A percentile compares a stretch with the other conserved stretches of the same genome.
These are phyloP conservation scores for Tuber aestivum DNA, from an alignment of 495 filamentous ascomycete species.

Conservation along the genomic window DNA sequence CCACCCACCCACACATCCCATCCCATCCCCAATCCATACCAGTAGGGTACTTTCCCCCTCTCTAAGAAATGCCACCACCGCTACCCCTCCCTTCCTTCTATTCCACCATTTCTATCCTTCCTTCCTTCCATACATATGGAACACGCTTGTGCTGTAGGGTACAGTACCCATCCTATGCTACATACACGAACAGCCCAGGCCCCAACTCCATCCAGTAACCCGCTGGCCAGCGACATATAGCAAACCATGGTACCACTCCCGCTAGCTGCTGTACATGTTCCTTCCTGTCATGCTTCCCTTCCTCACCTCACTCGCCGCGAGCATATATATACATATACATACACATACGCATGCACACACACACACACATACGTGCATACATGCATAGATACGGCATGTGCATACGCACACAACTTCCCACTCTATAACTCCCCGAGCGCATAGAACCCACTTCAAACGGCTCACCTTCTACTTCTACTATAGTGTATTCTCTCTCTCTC, in stretches of 20 bases:
- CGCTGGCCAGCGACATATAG: conserved; percentile 1
- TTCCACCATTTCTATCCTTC: background rate
- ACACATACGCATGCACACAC: too few species aligned
- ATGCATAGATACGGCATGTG: background rate
- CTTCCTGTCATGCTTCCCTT: background rate
- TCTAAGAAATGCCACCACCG: background rate
- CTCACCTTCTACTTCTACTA: background rate
- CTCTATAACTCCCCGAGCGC: background rate
- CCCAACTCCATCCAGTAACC: conserved; percentile 1
- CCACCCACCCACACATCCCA: background rate
- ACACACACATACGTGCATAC: background rate
- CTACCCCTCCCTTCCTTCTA: background rate
- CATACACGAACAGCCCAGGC: background rate
- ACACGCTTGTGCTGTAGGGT: background rate
- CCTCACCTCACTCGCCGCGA: background rate
- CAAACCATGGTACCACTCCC: conserved; percentile 2
- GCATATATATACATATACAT: too few species aligned
- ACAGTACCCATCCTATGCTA: background rate
- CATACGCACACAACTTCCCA: background rate
- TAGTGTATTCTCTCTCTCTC: background rate
- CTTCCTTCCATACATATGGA: background rate
- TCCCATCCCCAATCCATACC: background rate
- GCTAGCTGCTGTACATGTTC: background rate
- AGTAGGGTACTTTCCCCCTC: background rate
- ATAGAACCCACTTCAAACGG: conserved; percentile 2